Evolutionary conservation across 2,329 filamentous ascomycete genomes (phyloP).

Genomic region (Trichoderma guizhouense): DNA sequence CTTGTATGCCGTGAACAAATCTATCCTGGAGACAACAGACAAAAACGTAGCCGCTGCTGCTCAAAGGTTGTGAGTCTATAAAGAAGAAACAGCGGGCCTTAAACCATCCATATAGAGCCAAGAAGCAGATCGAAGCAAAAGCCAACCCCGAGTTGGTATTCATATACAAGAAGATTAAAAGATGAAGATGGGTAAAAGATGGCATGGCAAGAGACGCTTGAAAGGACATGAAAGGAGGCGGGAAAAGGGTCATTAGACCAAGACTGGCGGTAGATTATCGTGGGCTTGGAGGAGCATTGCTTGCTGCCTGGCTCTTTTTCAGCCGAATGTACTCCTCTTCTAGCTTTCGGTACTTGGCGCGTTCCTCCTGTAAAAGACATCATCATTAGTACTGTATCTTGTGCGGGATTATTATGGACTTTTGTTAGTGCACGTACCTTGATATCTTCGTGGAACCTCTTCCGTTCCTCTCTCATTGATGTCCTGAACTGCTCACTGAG

Average conservation of each 20-base stretch:
- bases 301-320: constrained; percentile 41
- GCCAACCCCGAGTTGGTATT: neutral
- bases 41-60: neutral
- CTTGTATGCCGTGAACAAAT: constrained; percentile 13
- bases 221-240: neutral
- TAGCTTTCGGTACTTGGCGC: constrained; percentile 44
- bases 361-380: constrained; percentile 46
- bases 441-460: constrained; percentile 54
- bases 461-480: constrained; percentile 56
- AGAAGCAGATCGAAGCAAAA: constrained; percentile 6
- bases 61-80: neutral
- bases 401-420: neutral
- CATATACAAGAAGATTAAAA: constrained; percentile 19
- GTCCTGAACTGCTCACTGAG: constrained; percentile 55
- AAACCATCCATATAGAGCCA: constrained; percentile 1
- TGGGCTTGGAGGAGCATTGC: constrained; percentile 44
- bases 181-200: neutral
- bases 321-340: constrained; percentile 50
- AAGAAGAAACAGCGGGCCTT: neutral
- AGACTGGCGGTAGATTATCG: constrained; percentile 21
- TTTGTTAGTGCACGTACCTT: constrained; percentile 37
- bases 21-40: constrained; percentile 15
- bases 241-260: neutral
- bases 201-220: constrained; percentile 6
- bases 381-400: neutral